These are phyloP conservation scores for Gossypium schwendimanii DNA, from an alignment of 441 rosid genomes.

Conservation along the genomic window DNA sequence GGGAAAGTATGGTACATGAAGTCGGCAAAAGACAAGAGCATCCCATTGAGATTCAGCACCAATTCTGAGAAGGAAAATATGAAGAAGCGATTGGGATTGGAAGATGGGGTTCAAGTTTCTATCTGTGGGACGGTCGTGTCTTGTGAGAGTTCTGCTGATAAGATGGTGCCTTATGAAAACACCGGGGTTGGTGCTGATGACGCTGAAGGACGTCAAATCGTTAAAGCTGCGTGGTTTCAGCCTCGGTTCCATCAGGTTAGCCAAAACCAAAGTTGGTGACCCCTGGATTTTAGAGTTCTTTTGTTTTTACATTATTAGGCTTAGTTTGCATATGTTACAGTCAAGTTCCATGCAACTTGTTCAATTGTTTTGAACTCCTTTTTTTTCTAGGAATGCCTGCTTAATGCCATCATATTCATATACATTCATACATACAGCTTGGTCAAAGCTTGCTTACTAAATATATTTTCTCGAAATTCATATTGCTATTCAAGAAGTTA, in stretches of 20 bases:
- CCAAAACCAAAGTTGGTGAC: slow-evolving; percentile 16
- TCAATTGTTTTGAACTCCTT: too few species aligned
- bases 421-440: too few species aligned
- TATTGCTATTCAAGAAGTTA: too few species aligned
- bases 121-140: slow-evolving; percentile 16
- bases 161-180: slow-evolving; percentile 7
- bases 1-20: background rate
- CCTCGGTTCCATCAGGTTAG: slow-evolving; percentile 24
- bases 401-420: too few species aligned
- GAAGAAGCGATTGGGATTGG: slow-evolving; percentile 1
- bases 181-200: background rate
- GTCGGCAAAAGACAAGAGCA: background rate
- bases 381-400: too few species aligned
- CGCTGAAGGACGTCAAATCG: background rate
- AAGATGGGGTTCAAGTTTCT: background rate
- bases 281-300: too few species aligned
- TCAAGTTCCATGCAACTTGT: too few species aligned
- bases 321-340: too few species aligned
- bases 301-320: too few species aligned
- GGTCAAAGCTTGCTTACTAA: too few species aligned
- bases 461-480: too few species aligned
- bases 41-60: background rate
- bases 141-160: background rate
- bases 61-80: background rate
- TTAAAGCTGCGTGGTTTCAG: slow-evolving; percentile 25